Conservation (phyloP, 2,329 filamentous ascomycete species). For the Aspergillus terreus region DNA sequence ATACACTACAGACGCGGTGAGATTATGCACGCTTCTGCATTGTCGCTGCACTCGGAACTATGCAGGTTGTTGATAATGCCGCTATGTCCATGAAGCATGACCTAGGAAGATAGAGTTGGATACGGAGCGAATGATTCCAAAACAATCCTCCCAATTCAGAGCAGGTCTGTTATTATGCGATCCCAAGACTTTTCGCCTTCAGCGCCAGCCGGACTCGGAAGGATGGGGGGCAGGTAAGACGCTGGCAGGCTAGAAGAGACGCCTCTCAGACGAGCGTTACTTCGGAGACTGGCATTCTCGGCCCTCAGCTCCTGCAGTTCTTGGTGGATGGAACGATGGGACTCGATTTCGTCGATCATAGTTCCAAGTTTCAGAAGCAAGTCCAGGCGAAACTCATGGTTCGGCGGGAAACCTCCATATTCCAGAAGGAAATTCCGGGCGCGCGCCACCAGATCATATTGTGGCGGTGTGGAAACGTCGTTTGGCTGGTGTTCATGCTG, state of each 20-base stretch:
- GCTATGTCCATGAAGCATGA: no score
- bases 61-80: no score
- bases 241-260: constrained; percentile 14
- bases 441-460: constrained; percentile 1
- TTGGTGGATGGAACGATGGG: constrained; percentile 13
- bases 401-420: constrained; percentile 10
- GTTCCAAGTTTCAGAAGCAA: constrained; percentile 19
- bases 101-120: no score
- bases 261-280: constrained; percentile 21
- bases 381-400: constrained; percentile 13
- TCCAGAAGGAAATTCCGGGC: constrained; percentile 10
- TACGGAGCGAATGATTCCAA: no score
- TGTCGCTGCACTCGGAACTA: no score
- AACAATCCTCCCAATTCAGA: constrained; percentile 9
- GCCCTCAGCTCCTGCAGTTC: constrained; percentile 17
- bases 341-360: constrained; percentile 22
- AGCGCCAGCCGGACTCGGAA: constrained; percentile 11
- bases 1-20: no score
- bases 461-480: neutral
- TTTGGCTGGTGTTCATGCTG: neutral
- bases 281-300: constrained; percentile 22
- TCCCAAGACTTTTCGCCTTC: constrained; percentile 22
- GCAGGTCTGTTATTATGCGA: constrained; percentile 21
- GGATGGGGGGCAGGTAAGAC: constrained; percentile 2
- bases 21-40: no score